Evolutionary conservation across 2,329 filamentous ascomycete genomes (phyloP).

Genomic region (Teratosphaeria zuluensis): DNA sequence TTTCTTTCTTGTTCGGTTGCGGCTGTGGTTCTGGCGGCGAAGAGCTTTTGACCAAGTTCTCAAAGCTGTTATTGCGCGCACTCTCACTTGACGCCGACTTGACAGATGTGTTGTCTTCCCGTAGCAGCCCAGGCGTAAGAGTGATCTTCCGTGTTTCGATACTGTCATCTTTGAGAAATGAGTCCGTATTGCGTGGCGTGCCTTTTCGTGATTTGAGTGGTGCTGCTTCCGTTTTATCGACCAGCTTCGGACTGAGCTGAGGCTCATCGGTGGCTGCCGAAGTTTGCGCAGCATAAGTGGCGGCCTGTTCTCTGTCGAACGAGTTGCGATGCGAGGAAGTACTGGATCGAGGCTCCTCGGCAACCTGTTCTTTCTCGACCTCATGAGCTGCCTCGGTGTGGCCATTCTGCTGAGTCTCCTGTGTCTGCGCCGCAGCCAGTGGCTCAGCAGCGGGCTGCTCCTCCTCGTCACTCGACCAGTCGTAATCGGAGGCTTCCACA

Average conservation of each 20-base stretch:
- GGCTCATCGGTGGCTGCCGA: conserved; percentile 17
- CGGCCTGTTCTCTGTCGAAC: conserved; percentile 23
- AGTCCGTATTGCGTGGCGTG: conserved; percentile 82
- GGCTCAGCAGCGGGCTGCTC: conserved; percentile 19
- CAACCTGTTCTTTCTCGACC: conserved; percentile 7
- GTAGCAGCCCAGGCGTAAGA: conserved; percentile 80
- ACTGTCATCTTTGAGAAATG: conserved; percentile 93
- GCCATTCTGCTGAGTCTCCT: conserved; percentile 10
- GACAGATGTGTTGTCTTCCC: conserved; percentile 55
- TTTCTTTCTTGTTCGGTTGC: conserved; percentile 62
- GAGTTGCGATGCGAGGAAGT: conserved; percentile 20
- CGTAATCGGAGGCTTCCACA: conserved; percentile 76
- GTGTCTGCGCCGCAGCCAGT: conserved; percentile 11
- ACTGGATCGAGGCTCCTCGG: conserved; percentile 2
- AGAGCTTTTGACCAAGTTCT: conserved; percentile 62
- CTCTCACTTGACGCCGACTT: conserved; percentile 33
- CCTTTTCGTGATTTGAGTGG: conserved; percentile 64
- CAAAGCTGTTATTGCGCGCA: conserved; percentile 54
- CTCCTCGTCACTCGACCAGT: conserved; percentile 70
- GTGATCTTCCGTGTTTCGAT: conserved; percentile 97
- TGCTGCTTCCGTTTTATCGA: conserved; percentile 28
- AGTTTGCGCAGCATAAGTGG: conserved; percentile 6
- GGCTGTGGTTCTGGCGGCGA: conserved; percentile 49
- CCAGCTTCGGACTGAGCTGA: conserved; percentile 22
- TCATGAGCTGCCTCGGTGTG: conserved; percentile 16